Conservation (phyloP, 805 yeast species). For the Alloascoidea africana region DNA sequence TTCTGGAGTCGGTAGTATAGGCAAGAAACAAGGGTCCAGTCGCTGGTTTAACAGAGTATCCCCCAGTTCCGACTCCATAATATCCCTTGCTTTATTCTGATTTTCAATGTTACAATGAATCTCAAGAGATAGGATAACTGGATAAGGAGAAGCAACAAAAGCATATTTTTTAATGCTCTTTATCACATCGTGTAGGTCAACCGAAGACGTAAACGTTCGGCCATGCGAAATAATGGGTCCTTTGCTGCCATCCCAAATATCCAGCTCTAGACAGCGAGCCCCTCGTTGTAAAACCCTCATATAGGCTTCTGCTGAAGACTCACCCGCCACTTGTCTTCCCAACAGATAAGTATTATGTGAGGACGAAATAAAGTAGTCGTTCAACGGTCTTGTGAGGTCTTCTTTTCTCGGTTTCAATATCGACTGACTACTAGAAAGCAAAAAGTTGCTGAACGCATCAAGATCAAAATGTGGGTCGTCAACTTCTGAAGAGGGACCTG, state of each 20-base stretch:
- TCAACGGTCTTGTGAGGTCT: constrained; percentile 50
- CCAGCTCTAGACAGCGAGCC: constrained; percentile 89
- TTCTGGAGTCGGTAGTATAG: constrained; percentile 58
- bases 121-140: constrained; percentile 77
- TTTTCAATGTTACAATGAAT: constrained; percentile 58
- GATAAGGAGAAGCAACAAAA: constrained; percentile 75
- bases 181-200: constrained; percentile 54
- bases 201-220: constrained; percentile 60
- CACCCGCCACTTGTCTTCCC: constrained; percentile 82
- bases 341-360: constrained; percentile 88
- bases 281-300: constrained; percentile 79
- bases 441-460: not conserved
- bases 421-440: not conserved
- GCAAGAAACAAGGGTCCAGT: constrained; percentile 17
- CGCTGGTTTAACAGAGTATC: constrained; percentile 30
- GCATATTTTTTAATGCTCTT: constrained; percentile 71
- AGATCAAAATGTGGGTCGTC: not conserved
- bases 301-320: constrained; percentile 82
- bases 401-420: constrained; percentile 11
- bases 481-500: not conserved
- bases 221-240: constrained; percentile 93
- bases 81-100: constrained; percentile 42
- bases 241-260: constrained; percentile 72
- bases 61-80: constrained; percentile 43
- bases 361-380: constrained; percentile 79